Conservation (phyloP, 139 green algal genomes). For the Auxenochlorella pyrenoidosa region DNA sequence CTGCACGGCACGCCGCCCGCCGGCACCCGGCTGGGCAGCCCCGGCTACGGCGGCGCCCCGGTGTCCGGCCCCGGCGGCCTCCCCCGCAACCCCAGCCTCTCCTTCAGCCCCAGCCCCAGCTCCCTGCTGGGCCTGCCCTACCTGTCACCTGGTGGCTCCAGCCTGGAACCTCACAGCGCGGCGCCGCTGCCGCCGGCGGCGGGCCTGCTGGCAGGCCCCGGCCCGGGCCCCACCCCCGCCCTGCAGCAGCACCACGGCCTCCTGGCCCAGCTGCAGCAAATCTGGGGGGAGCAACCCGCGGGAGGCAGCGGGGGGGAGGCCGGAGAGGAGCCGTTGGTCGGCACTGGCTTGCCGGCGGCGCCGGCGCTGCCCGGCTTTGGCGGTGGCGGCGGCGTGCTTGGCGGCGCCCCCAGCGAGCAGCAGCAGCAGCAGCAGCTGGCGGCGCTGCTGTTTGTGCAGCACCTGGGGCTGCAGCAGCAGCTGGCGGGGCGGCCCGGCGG, state of each 20-base stretch:
- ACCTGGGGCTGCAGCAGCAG: slow-evolving; percentile 22
- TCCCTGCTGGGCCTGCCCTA: not conserved
- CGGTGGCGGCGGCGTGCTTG: not conserved
- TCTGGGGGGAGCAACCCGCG: slow-evolving; percentile 15
- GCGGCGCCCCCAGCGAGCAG: not conserved
- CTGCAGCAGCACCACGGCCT: not conserved
- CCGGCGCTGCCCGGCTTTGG: not conserved
- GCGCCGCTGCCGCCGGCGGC: not conserved
- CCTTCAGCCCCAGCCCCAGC: not conserved
- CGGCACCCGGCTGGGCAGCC: not conserved
- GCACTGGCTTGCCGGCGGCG: not conserved
- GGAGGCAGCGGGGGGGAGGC: not conserved
- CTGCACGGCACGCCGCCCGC: not conserved
- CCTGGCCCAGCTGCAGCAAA: slow-evolving; percentile 34
- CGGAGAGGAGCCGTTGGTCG: not conserved
- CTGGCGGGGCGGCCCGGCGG: not conserved
- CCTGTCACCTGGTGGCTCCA: not conserved
- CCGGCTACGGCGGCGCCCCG: not conserved
- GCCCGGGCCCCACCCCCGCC: not conserved
- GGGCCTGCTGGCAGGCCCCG: not conserved
- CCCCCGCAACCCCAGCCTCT: not conserved
- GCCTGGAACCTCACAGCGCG: not conserved
- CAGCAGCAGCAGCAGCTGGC: slow-evolving; percentile 31
- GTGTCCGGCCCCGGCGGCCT: not conserved
- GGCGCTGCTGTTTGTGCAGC: slow-evolving; percentile 22